Evolutionary conservation across 148 eudicot species (phyloP).

Genomic region (Drosera capensis): DNA sequence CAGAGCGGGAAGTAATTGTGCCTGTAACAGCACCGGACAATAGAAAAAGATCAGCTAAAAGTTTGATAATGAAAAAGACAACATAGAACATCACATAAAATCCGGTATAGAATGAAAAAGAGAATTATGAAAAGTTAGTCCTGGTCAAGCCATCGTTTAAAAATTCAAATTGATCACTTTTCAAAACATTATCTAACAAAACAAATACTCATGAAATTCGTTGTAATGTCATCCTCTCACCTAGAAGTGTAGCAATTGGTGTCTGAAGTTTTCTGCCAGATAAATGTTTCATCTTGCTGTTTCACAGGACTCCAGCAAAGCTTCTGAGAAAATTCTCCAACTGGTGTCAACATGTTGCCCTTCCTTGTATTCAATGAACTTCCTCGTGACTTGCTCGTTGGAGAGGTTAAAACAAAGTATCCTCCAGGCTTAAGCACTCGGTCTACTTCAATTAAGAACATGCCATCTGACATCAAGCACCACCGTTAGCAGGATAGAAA

Average conservation of each 20-base stretch:
- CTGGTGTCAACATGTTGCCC: conserved; percentile 23
- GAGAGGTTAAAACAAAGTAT: conserved; percentile 89
- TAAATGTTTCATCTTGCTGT: conserved; percentile 85
- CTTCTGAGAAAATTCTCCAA: conserved; percentile 38
- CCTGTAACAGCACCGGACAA: conserved; percentile 23
- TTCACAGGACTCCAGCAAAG: conserved; percentile 47
- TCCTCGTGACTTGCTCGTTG: conserved; percentile 31
- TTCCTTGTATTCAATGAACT: conserved; percentile 22
- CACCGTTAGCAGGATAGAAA: background rate
- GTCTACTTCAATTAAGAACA: conserved; percentile 72
- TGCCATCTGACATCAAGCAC: conserved; percentile 38
- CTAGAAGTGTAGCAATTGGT: conserved; percentile 41
- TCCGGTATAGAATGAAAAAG: background rate
- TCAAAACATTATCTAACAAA: background rate
- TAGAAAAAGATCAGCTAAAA: background rate
- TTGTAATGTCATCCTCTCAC: conserved; percentile 17
- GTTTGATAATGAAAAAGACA: background rate
- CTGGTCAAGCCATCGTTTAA: background rate
- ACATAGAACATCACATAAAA: background rate
- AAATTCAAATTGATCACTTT: background rate
- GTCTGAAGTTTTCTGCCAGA: conserved; percentile 73
- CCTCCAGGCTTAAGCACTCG: conserved; percentile 84
- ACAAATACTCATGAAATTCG: background rate
- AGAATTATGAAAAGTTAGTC: background rate
- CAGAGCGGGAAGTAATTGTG: conserved; percentile 42